phyloP scores from a whole-genome alignment of 192 early-diverging fungal genomes.

The Backusella parvicylindrica region DNA sequence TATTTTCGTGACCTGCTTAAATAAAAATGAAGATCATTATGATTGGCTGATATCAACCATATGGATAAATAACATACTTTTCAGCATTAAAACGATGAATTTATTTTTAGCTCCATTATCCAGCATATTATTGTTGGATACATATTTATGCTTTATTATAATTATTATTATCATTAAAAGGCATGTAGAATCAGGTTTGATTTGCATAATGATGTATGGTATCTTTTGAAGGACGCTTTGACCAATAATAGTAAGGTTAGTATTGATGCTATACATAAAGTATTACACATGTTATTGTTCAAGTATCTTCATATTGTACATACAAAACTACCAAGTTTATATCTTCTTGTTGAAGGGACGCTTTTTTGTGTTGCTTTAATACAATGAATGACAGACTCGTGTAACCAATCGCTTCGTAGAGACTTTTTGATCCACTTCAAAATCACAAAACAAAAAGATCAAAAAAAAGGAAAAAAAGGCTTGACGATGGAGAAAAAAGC shows the following conservation, averaged over 20 bases:
- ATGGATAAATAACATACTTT: neutral
- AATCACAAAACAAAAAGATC: too few relatives aligned
- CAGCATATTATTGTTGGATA: neutral
- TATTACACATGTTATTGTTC: neutral
- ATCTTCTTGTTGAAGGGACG: neutral
- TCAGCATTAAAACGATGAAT: neutral
- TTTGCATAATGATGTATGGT: too few relatives aligned
- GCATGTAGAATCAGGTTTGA: too few relatives aligned
- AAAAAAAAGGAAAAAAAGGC: too few relatives aligned
- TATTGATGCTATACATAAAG: neutral
- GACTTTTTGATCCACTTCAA: too few relatives aligned
- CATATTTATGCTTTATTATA: too few relatives aligned
- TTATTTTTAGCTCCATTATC: too few relatives aligned
- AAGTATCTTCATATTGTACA: too few relatives aligned
- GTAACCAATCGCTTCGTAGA: neutral
- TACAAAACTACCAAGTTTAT: neutral
- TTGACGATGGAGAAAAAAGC: too few relatives aligned
- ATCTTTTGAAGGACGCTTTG: neutral
- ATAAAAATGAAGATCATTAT: neutral
- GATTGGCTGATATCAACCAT: neutral
- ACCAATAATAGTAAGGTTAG: neutral
- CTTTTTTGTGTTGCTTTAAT: neutral
- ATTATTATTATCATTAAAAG: too few relatives aligned
- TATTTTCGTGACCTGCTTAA: neutral
- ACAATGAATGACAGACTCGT: neutral